Base-by-base conservation (phyloP, 2,329 filamentous ascomycete genomes). In the Chaetomium sp. region DNA sequence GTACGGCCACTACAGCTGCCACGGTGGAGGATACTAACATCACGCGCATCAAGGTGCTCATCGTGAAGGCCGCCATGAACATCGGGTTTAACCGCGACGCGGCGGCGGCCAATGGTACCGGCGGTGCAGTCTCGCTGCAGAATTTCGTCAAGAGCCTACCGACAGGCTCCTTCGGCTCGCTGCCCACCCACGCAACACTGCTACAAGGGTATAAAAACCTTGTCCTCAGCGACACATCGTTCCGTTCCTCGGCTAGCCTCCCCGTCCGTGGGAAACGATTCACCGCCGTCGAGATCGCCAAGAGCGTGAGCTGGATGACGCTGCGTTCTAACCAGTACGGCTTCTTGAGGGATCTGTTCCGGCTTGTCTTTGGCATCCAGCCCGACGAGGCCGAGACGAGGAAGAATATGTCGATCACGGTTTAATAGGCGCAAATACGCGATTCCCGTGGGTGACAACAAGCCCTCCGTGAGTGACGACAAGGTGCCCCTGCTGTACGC, bases 51-150 rank as follows among this genome's bases (percentile, higher is more conserved):
- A 95, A 93, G 76, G 82, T 89, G 16, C 83, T 97, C 10, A 87
- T 96, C 35, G 81, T 96, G 49, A 93, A 93, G 74, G 92, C 93
- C 0, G 93, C 93, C 27, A 88, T 94, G 79, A 93, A 94, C 73
- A 85, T 90, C 3, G 93, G 93, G 12, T 97, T 90, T 77, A 84
- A 86, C 65, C 89, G 91, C 9, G 83, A 86, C 23, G 74, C 79
- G 2, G 79, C 81, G 13, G 73, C 77, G 12, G 76, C 79, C 9
- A 78, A 80, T 35, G 75, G 77, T 8, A 81, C 77, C 69, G 76
- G 76, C 57, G 82, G 77, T 69, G 80, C 81, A 3, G 78, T 80
- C 13, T 84, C 85, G 0, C 79, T 97, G 2, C 89, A 92, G 31
- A 82, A 85, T 1, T 97, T 95, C 73, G 88, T 94, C 57, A 90